Evolutionary conservation across 805 yeast genomes (phyloP).

Genomic region (Yamadazyma akitaensis): DNA sequence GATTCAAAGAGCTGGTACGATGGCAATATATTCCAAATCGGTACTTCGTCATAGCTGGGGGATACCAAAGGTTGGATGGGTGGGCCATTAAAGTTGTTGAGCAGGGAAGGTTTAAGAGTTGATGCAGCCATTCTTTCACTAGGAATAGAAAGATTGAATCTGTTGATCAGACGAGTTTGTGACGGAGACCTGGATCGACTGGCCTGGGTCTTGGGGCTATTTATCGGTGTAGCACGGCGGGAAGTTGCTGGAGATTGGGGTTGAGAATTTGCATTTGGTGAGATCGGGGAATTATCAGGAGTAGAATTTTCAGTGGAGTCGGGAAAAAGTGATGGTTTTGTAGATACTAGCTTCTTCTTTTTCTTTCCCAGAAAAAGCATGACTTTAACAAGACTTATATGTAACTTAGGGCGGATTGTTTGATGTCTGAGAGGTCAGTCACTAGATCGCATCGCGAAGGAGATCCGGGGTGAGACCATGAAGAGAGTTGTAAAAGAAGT

Average conservation of each 20-base stretch:
- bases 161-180: not conserved
- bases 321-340: too few relatives aligned
- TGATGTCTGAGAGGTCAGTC: not conserved
- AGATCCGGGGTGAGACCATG: not conserved
- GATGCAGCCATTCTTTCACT: not conserved
- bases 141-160: constrained; percentile 4
- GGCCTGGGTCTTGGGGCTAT: not conserved
- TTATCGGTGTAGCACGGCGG: not conserved
- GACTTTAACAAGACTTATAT: too few relatives aligned
- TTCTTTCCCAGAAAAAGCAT: not conserved
- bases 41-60: constrained; percentile 22
- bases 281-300: too few relatives aligned
- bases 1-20: constrained; percentile 40
- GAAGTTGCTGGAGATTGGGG: not conserved
- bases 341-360: not conserved
- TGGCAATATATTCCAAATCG: constrained; percentile 40
- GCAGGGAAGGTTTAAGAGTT: not conserved
- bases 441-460: not conserved
- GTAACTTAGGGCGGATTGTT: not conserved
- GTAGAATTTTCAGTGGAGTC: too few relatives aligned
- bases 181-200: not conserved
- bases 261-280: not conserved
- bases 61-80: constrained; percentile 11
- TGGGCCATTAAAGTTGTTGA: not conserved
- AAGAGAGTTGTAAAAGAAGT: too few relatives aligned